Conservation (phyloP, 2,329 filamentous ascomycete genomes). For the Lachnellula hyalina region DNA sequence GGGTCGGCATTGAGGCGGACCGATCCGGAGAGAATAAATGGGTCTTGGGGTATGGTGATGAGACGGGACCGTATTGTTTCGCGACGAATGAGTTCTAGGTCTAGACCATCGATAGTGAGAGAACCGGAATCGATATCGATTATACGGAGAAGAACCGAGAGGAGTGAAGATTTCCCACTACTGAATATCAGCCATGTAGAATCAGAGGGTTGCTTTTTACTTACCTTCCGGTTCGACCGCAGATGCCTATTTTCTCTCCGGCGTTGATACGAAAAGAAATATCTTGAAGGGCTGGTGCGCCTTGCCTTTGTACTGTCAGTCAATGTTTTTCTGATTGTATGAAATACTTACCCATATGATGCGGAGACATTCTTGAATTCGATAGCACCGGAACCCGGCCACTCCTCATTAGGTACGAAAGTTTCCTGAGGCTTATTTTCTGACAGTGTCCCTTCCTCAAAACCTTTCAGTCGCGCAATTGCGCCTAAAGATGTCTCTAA, state of each 20-base stretch:
- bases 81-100: not conserved
- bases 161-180: constrained; percentile 37
- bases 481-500: constrained; percentile 55
- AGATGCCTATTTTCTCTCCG: constrained; percentile 47
- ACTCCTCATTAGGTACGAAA: constrained; percentile 6
- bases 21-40: constrained; percentile 68
- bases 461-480: constrained; percentile 49
- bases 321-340: not conserved
- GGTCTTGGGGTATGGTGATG: constrained; percentile 93
- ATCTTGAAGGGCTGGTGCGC: constrained; percentile 21
- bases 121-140: constrained; percentile 69
- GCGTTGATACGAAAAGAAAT: constrained; percentile 39
- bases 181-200: constrained; percentile 39
- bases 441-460: constrained; percentile 37
- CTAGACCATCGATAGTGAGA: constrained; percentile 36
- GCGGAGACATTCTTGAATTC: constrained; percentile 21
- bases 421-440: constrained; percentile 32
- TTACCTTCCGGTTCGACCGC: constrained; percentile 38
- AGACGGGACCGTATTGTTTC: constrained; percentile 44
- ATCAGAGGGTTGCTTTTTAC: constrained; percentile 46
- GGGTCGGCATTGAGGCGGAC: constrained; percentile 37
- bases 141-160: constrained; percentile 36
- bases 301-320: not conserved
- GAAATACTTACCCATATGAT: constrained; percentile 16
- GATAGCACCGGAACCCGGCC: constrained; percentile 20